A percentile compares a stretch with the other conserved stretches of the same genome.
phyloP scores from a whole-genome alignment of 1,284 basidiomycete species.

The Puccinia coronata region DNA sequence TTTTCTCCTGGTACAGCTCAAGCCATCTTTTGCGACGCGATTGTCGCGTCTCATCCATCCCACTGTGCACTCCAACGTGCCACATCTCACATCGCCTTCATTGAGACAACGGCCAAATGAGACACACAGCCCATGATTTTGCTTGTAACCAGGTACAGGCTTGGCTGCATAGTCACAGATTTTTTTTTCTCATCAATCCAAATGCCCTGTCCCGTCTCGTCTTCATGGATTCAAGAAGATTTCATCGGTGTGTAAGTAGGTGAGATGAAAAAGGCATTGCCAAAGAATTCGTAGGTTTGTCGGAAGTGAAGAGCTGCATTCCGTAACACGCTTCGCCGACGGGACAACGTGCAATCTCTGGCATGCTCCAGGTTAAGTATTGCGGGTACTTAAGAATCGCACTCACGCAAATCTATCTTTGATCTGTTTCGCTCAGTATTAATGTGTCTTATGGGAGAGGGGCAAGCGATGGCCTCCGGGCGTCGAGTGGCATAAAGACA shows the following conservation, averaged over 20 bases:
- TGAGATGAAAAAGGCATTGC: no score
- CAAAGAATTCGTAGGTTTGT: no score
- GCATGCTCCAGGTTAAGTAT: constrained; percentile 2
- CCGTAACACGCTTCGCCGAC: constrained; percentile 7
- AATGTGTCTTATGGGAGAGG: no score
- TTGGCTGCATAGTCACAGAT: neutral
- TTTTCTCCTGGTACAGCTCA: neutral
- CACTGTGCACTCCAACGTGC: no score
- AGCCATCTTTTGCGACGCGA: neutral
- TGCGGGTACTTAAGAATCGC: no score
- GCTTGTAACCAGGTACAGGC: neutral
- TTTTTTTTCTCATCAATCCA: neutral
- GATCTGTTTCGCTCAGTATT: no score
- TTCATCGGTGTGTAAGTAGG: no score
- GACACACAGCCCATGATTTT: neutral
- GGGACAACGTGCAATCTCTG: neutral
- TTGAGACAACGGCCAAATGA: neutral
- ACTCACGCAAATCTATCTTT: no score
- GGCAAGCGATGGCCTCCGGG: no score
- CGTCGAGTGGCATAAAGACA: no score
- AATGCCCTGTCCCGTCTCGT: constrained; percentile 3
- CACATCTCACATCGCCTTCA: neutral
- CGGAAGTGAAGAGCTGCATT: neutral
- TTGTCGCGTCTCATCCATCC: neutral
- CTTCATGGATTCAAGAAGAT: neutral